Evolutionary conservation across 345 rosid species (phyloP).

Genomic region (Populus pruinosa): DNA sequence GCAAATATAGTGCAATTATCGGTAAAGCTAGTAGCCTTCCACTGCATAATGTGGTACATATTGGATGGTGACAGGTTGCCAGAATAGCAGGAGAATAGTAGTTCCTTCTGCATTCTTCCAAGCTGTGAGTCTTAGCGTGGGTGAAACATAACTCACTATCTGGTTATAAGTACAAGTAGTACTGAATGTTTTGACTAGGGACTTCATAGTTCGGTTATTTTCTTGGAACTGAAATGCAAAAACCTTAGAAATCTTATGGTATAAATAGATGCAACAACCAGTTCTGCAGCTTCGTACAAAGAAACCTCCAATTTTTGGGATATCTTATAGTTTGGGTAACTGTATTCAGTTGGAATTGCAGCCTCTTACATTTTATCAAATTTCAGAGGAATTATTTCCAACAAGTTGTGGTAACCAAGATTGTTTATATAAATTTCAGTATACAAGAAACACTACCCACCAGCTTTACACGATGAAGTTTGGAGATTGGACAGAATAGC

Average conservation of each 20-base stretch:
- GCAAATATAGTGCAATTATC: not conserved
- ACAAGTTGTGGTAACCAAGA: not conserved
- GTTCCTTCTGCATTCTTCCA: not conserved
- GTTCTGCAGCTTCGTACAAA: not conserved
- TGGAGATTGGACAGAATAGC: conserved; percentile 97
- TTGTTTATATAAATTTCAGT: conserved; percentile 41
- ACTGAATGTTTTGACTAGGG: not conserved
- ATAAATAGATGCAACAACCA: not conserved
- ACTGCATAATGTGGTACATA: not conserved
- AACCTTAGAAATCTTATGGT: not conserved
- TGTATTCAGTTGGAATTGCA: not conserved
- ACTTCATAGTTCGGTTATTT: not conserved
- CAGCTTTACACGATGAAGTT: conserved; percentile 84
- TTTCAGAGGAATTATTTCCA: not conserved
- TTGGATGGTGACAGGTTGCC: not conserved
- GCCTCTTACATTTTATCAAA: not conserved
- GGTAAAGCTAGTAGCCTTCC: not conserved
- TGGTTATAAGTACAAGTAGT: not conserved
- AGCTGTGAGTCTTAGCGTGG: not conserved
- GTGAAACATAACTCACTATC: not conserved
- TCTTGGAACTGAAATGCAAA: not conserved
- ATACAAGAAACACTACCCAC: conserved; percentile 95
- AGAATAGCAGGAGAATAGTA: not conserved
- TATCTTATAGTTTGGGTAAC: not conserved
- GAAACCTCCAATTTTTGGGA: not conserved